A percentile compares a stretch with the other conserved stretches of the same genome.
Evolutionary conservation across 2,329 filamentous ascomycete species (phyloP).

Genomic region (Macrophomina tecta): DNA sequence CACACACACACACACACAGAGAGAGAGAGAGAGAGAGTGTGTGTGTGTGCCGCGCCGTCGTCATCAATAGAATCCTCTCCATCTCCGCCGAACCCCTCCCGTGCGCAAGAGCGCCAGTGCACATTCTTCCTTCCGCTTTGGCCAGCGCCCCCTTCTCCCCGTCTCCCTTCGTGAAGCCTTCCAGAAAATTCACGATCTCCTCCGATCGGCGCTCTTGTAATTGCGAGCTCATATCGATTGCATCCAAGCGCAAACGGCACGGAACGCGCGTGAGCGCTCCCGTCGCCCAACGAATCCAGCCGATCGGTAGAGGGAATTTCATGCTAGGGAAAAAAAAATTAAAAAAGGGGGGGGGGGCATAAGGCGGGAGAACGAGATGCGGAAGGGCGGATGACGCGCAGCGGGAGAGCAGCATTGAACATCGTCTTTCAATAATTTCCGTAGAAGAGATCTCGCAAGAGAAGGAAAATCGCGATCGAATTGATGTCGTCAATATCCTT

Average conservation of each 20-base stretch:
- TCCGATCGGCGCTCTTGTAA: background rate
- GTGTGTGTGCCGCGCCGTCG: no score
- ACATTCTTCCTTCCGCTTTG: background rate
- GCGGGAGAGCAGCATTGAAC: background rate
- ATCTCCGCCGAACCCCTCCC: background rate
- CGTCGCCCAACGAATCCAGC: background rate
- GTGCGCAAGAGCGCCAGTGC: background rate
- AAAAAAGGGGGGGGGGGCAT: background rate
- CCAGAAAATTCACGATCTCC: background rate
- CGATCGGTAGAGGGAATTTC: background rate
- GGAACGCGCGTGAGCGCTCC: background rate
- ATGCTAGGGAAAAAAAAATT: no score
- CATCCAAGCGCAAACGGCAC: background rate
- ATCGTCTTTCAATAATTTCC: no score
- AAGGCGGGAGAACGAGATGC: background rate
- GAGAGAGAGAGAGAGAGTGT: no score
- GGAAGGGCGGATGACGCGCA: background rate
- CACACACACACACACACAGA: no score
- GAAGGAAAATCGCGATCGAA: no score
- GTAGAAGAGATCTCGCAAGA: no score
- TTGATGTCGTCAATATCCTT: no score
- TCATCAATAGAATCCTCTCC: no score
- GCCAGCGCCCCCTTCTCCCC: background rate
- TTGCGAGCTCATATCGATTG: background rate
- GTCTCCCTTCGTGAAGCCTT: constrained; percentile 11